Conservation (phyloP, 1,139 yeast genomes). For the Eremothecium cymbalariae region DNA sequence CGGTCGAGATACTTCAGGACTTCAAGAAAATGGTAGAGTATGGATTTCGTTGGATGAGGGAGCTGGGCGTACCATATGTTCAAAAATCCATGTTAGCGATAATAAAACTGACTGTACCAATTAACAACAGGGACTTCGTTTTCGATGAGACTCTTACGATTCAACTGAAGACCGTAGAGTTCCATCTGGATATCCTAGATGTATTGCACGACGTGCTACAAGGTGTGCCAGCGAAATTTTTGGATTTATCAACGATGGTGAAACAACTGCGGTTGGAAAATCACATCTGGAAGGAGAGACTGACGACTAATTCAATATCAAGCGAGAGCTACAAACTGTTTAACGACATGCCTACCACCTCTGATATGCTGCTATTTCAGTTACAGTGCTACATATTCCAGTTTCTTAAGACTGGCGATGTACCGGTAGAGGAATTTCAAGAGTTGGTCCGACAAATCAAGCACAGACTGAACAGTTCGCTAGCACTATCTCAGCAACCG, state of each 20-base stretch:
- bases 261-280: neutral
- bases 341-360: neutral
- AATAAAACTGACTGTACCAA: slow-evolving; percentile 4
- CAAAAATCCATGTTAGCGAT: slow-evolving; percentile 1
- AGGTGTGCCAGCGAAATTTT: neutral
- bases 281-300: slow-evolving; percentile 9
- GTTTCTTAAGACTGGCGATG: slow-evolving; percentile 8
- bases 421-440: slow-evolving; percentile 6
- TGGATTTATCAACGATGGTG: neutral
- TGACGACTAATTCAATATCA: neutral
- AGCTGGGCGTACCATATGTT: slow-evolving; percentile 2
- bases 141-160: slow-evolving; percentile 5
- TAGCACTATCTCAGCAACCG: slow-evolving; percentile 18
- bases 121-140: neutral
- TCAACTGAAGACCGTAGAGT: neutral
- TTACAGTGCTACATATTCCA: slow-evolving; percentile 11
- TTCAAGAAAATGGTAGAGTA: neutral
- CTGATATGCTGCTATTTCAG: slow-evolving; percentile 1
- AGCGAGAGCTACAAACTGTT: neutral
- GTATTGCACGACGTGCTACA: neutral
- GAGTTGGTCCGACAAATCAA: slow-evolving; percentile 10
- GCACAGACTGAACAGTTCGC: slow-evolving; percentile 9
- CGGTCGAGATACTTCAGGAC: neutral
- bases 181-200: slow-evolving; percentile 4
- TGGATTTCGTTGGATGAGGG: neutral